phyloP scores from a whole-genome alignment of 2,329 filamentous ascomycete genomes.

The Alternaria sp. region DNA sequence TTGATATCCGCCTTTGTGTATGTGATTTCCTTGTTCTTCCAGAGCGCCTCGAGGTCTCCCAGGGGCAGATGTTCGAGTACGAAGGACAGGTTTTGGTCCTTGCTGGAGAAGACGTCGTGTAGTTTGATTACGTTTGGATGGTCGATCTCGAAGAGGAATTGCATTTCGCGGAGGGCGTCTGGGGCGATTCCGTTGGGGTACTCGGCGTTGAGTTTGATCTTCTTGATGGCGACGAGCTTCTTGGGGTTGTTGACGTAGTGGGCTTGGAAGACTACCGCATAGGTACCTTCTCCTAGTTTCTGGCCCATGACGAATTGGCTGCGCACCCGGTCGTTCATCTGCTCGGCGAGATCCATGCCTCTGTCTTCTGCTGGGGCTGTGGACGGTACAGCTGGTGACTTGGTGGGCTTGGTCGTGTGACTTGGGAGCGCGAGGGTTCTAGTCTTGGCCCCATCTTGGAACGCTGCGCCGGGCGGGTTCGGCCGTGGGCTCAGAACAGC shows the following conservation, averaged over 20 bases:
- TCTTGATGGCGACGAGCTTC: constrained; percentile 86
- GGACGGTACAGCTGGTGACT: constrained; percentile 16
- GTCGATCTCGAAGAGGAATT: constrained; percentile 89
- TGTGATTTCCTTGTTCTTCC: constrained; percentile 77
- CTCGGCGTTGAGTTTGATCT: constrained; percentile 85
- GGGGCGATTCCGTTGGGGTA: constrained; percentile 91
- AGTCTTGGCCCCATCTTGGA: constrained; percentile 27
- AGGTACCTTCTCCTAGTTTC: constrained; percentile 94
- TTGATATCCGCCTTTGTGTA: constrained; percentile 94
- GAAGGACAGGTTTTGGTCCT: constrained; percentile 94
- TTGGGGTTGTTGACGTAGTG: constrained; percentile 75
- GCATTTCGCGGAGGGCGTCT: constrained; percentile 94
- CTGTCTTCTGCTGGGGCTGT: constrained; percentile 23
- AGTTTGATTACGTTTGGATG: constrained; percentile 96
- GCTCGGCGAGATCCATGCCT: constrained; percentile 52
- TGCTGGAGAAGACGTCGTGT: constrained; percentile 90
- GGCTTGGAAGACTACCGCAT: constrained; percentile 92
- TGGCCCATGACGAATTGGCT: constrained; percentile 91
- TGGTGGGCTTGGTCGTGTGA: constrained; percentile 22
- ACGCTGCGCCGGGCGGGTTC: constrained; percentile 26
- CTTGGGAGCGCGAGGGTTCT: constrained; percentile 45
- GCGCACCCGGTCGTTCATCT: constrained; percentile 62
- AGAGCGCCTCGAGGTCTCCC: constrained; percentile 91
- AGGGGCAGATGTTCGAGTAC: constrained; percentile 92
- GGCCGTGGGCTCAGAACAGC: constrained; percentile 36